Conservation (phyloP, 2,329 filamentous ascomycete species). For the Aspergillus pseudoviridinutans region DNA sequence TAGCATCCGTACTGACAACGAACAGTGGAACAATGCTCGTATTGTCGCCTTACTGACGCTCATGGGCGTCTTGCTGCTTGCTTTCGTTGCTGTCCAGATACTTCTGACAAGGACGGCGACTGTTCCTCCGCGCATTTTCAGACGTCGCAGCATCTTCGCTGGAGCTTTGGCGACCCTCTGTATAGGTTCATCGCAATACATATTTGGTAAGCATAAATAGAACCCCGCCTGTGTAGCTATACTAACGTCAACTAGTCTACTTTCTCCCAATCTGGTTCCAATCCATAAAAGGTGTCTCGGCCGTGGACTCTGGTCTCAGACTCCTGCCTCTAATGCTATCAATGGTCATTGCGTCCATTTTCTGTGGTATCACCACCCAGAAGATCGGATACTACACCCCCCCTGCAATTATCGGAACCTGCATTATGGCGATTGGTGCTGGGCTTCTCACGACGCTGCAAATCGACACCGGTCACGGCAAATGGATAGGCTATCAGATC, state of each 20-base stretch:
- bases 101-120: constrained; percentile 5
- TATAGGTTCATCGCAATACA: background rate
- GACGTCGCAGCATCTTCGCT: constrained; percentile 9
- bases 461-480: constrained; percentile 21
- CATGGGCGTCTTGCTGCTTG: background rate
- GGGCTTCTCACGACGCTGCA: constrained; percentile 39
- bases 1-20: background rate
- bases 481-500: constrained; percentile 29
- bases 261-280: background rate
- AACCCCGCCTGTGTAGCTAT: background rate
- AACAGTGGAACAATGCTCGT: background rate
- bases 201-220: background rate
- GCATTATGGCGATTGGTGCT: constrained; percentile 34
- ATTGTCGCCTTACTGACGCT: background rate
- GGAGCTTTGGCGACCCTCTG: constrained; percentile 3
- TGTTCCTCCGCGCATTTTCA: constrained; percentile 14
- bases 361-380: constrained; percentile 4
- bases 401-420: constrained; percentile 29
- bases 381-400: constrained; percentile 34
- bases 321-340: background rate
- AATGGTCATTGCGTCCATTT: background rate
- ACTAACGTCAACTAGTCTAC: background rate
- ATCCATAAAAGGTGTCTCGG: background rate
- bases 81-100: constrained; percentile 3
- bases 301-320: background rate